Evolutionary conservation across 2,329 filamentous ascomycete species (phyloP).

Genomic region (Aspergillus jensenii): DNA sequence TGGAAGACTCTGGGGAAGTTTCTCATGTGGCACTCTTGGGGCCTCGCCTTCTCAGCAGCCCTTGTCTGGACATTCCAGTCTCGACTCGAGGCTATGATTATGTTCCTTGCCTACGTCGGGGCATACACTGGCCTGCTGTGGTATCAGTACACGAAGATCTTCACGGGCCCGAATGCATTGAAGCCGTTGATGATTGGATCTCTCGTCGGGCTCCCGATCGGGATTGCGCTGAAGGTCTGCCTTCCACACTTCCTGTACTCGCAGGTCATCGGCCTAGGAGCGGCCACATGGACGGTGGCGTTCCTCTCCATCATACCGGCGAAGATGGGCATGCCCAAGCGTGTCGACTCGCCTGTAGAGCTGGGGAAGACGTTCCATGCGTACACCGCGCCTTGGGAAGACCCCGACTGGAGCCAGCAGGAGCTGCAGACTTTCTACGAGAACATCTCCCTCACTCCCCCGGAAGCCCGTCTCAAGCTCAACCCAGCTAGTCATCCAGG

Average conservation of each 20-base stretch:
- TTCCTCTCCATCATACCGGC: constrained; percentile 50
- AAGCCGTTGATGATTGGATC: constrained; percentile 50
- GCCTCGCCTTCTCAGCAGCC: constrained; percentile 49
- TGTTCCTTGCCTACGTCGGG: constrained; percentile 52
- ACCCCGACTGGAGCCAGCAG: constrained; percentile 51
- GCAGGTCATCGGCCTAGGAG: constrained; percentile 50
- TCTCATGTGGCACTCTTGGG: constrained; percentile 54
- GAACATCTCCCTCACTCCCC: constrained; percentile 40
- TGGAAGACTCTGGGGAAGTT: constrained; percentile 52
- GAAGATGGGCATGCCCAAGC: constrained; percentile 49
- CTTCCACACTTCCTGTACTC: constrained; percentile 45
- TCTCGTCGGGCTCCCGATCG: constrained; percentile 47
- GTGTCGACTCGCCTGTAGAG: constrained; percentile 35
- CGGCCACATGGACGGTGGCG: constrained; percentile 54
- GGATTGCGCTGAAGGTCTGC: constrained; percentile 45
- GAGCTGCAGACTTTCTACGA: constrained; percentile 51
- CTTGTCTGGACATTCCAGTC: constrained; percentile 55
- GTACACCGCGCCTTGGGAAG: constrained; percentile 44
- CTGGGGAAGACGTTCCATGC: constrained; percentile 42
- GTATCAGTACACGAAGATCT: constrained; percentile 56
- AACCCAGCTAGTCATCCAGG: constrained; percentile 43
- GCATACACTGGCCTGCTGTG: constrained; percentile 55
- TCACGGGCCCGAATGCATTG: constrained; percentile 50
- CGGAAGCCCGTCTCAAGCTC: constrained; percentile 45
- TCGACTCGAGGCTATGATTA: constrained; percentile 42